Evolutionary conservation across 805 yeast genomes (phyloP).

Genomic region (Hanseniaspora occidentalis): DNA sequence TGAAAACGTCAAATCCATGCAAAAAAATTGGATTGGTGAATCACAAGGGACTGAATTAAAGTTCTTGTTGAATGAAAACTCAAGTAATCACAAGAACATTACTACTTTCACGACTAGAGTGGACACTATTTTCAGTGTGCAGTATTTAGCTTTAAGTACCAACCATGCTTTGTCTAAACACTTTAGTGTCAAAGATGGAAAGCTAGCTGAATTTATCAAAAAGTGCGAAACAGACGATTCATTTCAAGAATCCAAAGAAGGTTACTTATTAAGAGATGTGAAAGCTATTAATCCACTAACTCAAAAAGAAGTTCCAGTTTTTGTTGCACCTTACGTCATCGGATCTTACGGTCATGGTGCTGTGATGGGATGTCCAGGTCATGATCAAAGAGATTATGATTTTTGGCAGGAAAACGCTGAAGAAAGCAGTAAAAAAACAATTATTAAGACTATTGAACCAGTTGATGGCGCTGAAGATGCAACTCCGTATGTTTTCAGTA

Average conservation of each 20-base stretch:
- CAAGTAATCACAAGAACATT: constrained; percentile 16
- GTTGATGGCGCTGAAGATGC: constrained; percentile 3
- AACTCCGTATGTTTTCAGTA: constrained; percentile 28
- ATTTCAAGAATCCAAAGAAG: constrained; percentile 40
- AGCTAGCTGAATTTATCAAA: constrained; percentile 36
- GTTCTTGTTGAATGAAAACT: constrained; percentile 28
- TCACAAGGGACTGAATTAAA: constrained; percentile 65
- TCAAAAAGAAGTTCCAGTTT: constrained; percentile 47
- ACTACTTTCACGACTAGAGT: constrained; percentile 77
- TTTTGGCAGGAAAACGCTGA: constrained; percentile 46
- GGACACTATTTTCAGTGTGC: constrained; percentile 76
- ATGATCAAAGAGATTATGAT: constrained; percentile 70
- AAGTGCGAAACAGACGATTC: constrained; percentile 18
- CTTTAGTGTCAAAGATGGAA: constrained; percentile 26
- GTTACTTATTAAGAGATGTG: constrained; percentile 37
- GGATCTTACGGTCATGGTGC: constrained; percentile 82
- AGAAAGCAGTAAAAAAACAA: constrained; percentile 35
- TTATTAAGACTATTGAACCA: constrained; percentile 12
- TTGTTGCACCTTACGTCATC: constrained; percentile 82
- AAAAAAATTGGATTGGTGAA: constrained; percentile 85
- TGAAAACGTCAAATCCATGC: constrained; percentile 77
- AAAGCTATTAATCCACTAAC: constrained; percentile 49
- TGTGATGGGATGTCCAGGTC: constrained; percentile 97
- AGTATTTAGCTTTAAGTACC: constrained; percentile 66
- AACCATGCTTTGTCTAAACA: constrained; percentile 50